Evolutionary conservation across 73 alveolate species (phyloP).

Genomic region (Chromera velia): DNA sequence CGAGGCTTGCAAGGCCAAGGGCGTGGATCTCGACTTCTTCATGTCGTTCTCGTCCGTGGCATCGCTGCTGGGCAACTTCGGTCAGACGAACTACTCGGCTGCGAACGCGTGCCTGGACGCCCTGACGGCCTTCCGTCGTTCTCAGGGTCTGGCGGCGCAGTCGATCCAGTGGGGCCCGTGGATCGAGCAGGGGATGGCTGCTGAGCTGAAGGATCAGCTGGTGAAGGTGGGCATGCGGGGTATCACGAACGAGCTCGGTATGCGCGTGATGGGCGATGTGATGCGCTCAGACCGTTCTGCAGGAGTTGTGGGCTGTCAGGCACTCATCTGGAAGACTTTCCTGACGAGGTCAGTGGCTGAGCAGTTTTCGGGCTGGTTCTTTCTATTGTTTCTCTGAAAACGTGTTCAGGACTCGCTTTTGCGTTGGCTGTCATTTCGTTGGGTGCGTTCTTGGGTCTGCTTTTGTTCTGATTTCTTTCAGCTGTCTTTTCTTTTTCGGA

Average conservation of each 20-base stretch:
- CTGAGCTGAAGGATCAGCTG: background rate
- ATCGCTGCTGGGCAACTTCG: constrained; percentile 1
- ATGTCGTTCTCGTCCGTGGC: background rate
- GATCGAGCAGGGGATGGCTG: constrained; percentile 15
- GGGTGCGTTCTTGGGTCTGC: no score
- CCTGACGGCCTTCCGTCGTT: background rate
- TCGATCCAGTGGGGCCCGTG: constrained; percentile 9
- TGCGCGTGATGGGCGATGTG: background rate
- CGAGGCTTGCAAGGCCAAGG: background rate
- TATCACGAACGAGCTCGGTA: background rate
- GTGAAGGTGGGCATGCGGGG: background rate
- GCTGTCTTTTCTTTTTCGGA: no score
- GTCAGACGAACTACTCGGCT: constrained; percentile 41
- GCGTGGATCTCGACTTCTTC: background rate
- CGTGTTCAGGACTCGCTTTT: no score
- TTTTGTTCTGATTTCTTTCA: no score
- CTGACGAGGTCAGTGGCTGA: background rate
- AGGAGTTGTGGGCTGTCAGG: background rate
- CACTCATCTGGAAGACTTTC: background rate
- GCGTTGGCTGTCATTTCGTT: no score
- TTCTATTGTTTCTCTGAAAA: no score
- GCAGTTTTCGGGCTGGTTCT: no score
- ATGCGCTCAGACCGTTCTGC: background rate
- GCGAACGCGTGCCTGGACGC: constrained; percentile 28
- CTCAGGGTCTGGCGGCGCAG: background rate